phyloP scores from a whole-genome alignment of 2,329 filamentous ascomycete species.

The Ceratocystis cacaofunesta region DNA sequence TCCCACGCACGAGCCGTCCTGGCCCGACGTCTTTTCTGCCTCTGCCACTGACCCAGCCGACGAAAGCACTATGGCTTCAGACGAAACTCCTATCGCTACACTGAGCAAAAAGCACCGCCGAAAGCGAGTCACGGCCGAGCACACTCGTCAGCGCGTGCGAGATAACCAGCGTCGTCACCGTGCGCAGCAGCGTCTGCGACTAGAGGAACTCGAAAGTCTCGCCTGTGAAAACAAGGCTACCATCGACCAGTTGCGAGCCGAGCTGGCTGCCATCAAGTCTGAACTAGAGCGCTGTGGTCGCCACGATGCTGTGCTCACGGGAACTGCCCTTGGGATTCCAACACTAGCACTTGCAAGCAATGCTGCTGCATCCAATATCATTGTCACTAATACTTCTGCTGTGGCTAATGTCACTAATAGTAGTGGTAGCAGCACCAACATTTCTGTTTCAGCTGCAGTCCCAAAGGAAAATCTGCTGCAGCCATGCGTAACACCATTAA shows the following conservation, averaged over 20 bases:
- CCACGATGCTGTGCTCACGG: neutral
- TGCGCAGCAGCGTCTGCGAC: conserved; percentile 28
- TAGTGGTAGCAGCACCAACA: neutral
- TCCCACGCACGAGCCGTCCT: conserved; percentile 1
- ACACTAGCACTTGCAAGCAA: too few relatives aligned
- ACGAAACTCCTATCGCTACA: neutral
- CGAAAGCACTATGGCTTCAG: too few relatives aligned
- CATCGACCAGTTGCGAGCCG: conserved; percentile 2
- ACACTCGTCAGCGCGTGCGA: conserved; percentile 29
- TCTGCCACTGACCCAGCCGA: neutral
- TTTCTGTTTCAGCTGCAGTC: neutral
- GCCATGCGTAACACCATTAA: neutral
- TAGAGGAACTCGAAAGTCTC: conserved; percentile 22
- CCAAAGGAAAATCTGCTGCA: neutral
- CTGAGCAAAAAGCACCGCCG: conserved; percentile 8
- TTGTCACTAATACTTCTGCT: neutral
- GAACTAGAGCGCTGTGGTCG: conserved; percentile 11
- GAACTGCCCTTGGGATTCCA: neutral
- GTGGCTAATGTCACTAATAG: neutral
- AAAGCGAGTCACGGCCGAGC: conserved; percentile 20
- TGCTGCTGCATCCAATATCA: neutral
- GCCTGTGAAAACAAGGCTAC: conserved; percentile 5
- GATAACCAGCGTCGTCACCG: conserved; percentile 38
- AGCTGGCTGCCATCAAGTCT: conserved; percentile 1
- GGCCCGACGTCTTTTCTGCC: neutral